These are phyloP conservation scores for Calonectria multiphialidica DNA, from an alignment of 2,329 filamentous ascomycete genomes.

Conservation along the genomic window DNA sequence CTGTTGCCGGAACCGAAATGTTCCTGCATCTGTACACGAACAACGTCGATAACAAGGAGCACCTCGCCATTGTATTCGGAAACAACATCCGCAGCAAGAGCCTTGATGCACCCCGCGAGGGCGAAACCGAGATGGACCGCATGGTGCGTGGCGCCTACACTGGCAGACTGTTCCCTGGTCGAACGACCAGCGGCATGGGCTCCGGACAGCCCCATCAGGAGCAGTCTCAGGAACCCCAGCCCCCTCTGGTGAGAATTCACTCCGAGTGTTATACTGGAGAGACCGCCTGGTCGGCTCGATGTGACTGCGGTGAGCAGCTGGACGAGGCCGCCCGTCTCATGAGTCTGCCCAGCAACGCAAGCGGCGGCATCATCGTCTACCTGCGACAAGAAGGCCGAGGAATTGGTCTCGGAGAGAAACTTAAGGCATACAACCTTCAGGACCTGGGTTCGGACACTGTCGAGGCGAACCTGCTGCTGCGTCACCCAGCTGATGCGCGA, in stretches of 20 bases:
- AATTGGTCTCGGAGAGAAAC: slow-evolving; percentile 93
- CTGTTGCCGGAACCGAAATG: slow-evolving; percentile 93
- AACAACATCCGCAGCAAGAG: slow-evolving; percentile 81
- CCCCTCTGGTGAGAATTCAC: slow-evolving; percentile 91
- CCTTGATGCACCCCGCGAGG: slow-evolving; percentile 77
- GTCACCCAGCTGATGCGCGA: slow-evolving; percentile 93
- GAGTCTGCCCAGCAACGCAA: slow-evolving; percentile 74
- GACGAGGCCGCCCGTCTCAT: slow-evolving; percentile 96
- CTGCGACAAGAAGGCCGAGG: slow-evolving; percentile 95
- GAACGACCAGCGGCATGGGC: slow-evolving; percentile 78
- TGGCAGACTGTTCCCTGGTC: slow-evolving; percentile 86
- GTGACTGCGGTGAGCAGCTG: slow-evolving; percentile 97
- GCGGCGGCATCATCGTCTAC: slow-evolving; percentile 93
- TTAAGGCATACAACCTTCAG: slow-evolving; percentile 98
- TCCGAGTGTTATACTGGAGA: slow-evolving; percentile 99
- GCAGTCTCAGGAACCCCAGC: slow-evolving; percentile 27
- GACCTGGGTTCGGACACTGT: slow-evolving; percentile 98
- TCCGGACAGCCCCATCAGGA: slow-evolving; percentile 47
- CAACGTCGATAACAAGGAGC: slow-evolving; percentile 93
- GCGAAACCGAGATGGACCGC: slow-evolving; percentile 88
- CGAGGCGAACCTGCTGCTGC: slow-evolving; percentile 89
- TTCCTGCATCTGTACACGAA: slow-evolving; percentile 96
- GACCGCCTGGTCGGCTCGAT: slow-evolving; percentile 97
- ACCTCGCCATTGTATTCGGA: slow-evolving; percentile 97
- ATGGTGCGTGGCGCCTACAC: slow-evolving; percentile 96